phyloP scores from a whole-genome alignment of 805 yeast genomes.

The Metschnikowia lachancei region DNA sequence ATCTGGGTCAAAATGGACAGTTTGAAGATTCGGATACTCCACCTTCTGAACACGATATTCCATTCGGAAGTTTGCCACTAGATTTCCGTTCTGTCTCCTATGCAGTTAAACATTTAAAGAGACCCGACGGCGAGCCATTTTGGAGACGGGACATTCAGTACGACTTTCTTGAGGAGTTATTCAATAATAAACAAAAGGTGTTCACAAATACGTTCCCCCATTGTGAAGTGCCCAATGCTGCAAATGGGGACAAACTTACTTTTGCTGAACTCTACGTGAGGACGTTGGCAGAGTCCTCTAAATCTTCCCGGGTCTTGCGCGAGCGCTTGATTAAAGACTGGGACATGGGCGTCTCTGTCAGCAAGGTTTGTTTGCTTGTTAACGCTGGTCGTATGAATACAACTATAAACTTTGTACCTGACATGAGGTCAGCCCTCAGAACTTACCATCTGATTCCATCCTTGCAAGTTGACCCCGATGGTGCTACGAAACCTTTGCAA shows the following conservation, averaged over 20 bases:
- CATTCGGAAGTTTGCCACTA: conserved; percentile 11
- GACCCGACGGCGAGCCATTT: conserved; percentile 87
- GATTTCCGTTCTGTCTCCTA: conserved; percentile 18
- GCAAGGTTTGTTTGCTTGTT: conserved; percentile 80
- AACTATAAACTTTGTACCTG: conserved; percentile 89
- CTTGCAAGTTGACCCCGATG: conserved; percentile 65
- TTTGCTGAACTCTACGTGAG: conserved; percentile 82
- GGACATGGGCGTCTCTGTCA: conserved; percentile 64
- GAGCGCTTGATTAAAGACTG: conserved; percentile 68
- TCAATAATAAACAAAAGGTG: conserved; percentile 59
- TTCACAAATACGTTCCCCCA: conserved; percentile 63
- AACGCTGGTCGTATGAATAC: conserved; percentile 94
- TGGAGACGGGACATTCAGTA: conserved; percentile 87
- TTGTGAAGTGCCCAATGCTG: conserved; percentile 37
- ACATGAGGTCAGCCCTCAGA: conserved; percentile 89
- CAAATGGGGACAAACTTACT: conserved; percentile 50
- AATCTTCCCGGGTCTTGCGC: conserved; percentile 77
- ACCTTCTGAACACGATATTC: not conserved
- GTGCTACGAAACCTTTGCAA: conserved; percentile 67
- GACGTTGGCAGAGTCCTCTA: conserved; percentile 76
- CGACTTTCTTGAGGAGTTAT: conserved; percentile 64
- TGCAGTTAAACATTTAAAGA: conserved; percentile 66
- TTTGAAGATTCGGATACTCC: conserved; percentile 2
- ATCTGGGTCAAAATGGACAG: not conserved
- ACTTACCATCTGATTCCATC: conserved; percentile 94